Conservation (phyloP, 257 asterid species). For the Solanum bulbocastanum region DNA sequence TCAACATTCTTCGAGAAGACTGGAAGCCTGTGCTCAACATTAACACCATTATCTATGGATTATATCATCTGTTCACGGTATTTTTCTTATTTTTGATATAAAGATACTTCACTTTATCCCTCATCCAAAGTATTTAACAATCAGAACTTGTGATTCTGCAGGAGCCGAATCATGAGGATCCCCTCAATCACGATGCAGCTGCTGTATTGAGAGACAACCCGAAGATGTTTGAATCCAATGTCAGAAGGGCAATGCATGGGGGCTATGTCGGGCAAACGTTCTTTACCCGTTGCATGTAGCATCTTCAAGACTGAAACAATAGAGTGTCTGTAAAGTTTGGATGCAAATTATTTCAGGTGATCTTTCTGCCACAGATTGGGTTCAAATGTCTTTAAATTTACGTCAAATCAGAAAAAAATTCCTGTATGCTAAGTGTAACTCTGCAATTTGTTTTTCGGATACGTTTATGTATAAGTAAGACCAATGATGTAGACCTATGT, state of each 20-base stretch:
- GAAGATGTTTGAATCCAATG: constrained; percentile 72
- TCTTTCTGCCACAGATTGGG: constrained; percentile 1
- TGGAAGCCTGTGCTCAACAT: constrained; percentile 98
- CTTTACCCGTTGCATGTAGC: constrained; percentile 66
- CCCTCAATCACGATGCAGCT: constrained; percentile 94
- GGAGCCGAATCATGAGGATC: constrained; percentile 98
- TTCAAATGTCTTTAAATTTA: neutral
- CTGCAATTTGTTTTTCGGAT: neutral
- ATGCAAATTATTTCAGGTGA: neutral
- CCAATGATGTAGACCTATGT: neutral
- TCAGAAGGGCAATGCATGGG: constrained; percentile 85
- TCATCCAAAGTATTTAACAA: constrained; percentile 5
- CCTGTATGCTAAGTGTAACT: neutral
- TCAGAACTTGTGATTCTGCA: constrained; percentile 10
- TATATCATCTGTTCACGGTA: constrained; percentile 95
- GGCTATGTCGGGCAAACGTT: constrained; percentile 83
- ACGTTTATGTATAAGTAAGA: neutral
- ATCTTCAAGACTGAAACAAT: constrained; percentile 17
- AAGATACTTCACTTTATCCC: neutral
- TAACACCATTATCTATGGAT: constrained; percentile 80
- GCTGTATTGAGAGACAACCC: constrained; percentile 85
- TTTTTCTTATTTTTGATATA: neutral
- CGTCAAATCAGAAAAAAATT: neutral
- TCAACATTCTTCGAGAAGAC: constrained; percentile 97
- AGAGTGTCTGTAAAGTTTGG: constrained; percentile 31